Evolutionary conservation across 2,329 filamentous ascomycete species (phyloP), one percentile per base, ranked within the genome.

Genomic region (Aureobasidium leucospermi): DNA sequence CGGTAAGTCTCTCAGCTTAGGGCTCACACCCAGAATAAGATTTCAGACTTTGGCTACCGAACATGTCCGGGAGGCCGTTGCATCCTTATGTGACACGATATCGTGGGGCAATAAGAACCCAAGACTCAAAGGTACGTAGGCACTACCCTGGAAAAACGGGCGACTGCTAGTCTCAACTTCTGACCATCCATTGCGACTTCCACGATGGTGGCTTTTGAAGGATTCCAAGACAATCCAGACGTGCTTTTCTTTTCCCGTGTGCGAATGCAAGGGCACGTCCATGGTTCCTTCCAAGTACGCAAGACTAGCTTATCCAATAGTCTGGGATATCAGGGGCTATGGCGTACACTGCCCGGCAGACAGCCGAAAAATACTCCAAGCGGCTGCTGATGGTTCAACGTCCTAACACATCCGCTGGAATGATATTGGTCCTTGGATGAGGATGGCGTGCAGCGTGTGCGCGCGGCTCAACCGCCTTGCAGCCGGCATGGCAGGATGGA

Each of bases 111-210:
- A n/a, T 29, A 9, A 16, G 34, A 55, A 38, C 31, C 49, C 39
- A n/a, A 16, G 19, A 55, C 38, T 52, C 49, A 52, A 52, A 52
- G 49, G 15, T n/a, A n/a, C n/a, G n/a, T 43, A 32, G 43, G 34
- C 34, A 52, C 32, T 15, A n/a, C 13, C 13, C 34, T 9, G 34
- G 3, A 9, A 15, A 29, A 51, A 51, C 32, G 47, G 32, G 3
- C 31, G 19, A 32, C 16, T 52, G 48, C 51, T 43, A 32, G 38
- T 43, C 15, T 31, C 49, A 31, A 11, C 15, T 43, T 43, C n/a
- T 16, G 11, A 10, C n/a, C 39, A 19, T 55, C 11, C 16, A 43
- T 55, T 10, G 38, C 4, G 6, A 16, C 36, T 13, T 32, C 51
- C 39, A 15, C 39, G 28, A 55, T 42, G n/a, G 29, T 32, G 29